Percentiles rank a stretch among this genome's conserved stretches.
Conservation (phyloP, 2,329 filamentous ascomycete species). For the Penicillium sp. region DNA sequence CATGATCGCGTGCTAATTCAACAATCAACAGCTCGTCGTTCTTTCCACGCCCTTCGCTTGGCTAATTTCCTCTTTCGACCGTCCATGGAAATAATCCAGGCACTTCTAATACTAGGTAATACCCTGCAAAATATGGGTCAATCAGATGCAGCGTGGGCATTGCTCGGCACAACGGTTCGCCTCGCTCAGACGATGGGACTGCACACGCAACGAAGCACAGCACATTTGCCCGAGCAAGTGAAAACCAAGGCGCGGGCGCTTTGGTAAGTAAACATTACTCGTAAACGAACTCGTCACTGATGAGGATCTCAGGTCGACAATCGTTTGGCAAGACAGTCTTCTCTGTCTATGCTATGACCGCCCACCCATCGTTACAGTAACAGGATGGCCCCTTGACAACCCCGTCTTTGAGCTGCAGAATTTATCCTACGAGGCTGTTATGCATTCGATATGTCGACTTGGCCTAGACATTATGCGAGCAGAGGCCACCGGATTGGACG, state of each 20-base stretch:
- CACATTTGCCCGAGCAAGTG: slow-evolving; percentile 34
- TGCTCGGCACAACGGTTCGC: slow-evolving; percentile 40
- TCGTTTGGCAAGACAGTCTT: slow-evolving; percentile 46
- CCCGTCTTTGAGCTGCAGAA: slow-evolving; percentile 20
- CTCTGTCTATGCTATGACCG: slow-evolving; percentile 44
- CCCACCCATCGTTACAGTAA: slow-evolving; percentile 37
- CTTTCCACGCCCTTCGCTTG: slow-evolving; percentile 60
- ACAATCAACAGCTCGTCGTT: slow-evolving; percentile 32
- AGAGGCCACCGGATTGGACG: slow-evolving; percentile 39
- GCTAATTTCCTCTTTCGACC: slow-evolving; percentile 64
- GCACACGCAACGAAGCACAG: slow-evolving; percentile 46
- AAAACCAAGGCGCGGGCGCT: slow-evolving; percentile 32
- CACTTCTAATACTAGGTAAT: slow-evolving; percentile 62
- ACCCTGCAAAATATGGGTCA: slow-evolving; percentile 45
- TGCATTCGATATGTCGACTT: slow-evolving; percentile 38
- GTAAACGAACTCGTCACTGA: neutral
- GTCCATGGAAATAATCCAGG: slow-evolving; percentile 62
- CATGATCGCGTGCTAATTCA: slow-evolving; percentile 5
- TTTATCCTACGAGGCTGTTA: slow-evolving; percentile 37
- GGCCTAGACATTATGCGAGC: slow-evolving; percentile 51
- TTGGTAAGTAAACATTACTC: slow-evolving; percentile 26
- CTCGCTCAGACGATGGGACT: slow-evolving; percentile 44
- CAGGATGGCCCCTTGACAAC: slow-evolving; percentile 32
- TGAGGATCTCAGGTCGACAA: slow-evolving; percentile 34
- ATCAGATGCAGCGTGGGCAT: slow-evolving; percentile 41